phyloP scores from a whole-genome alignment of 2,329 filamentous ascomycete genomes.

The Ascochyta lentis region DNA sequence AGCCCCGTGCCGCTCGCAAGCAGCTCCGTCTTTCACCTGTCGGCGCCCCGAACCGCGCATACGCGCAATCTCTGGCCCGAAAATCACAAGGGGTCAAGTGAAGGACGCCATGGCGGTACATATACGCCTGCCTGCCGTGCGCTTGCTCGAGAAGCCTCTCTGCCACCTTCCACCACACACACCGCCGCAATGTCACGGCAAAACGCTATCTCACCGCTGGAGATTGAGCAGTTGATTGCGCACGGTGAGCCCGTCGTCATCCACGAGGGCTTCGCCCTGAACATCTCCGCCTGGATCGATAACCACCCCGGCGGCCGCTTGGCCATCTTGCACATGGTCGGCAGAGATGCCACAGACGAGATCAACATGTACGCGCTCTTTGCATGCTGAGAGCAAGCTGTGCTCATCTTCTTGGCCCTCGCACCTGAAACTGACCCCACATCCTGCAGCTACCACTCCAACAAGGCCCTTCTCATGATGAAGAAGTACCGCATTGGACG shows the following conservation, averaged over 20 bases:
- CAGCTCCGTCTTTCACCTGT: conserved; percentile 15
- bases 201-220: conserved; percentile 52
- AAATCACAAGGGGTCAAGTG: conserved; percentile 7
- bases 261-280: conserved; percentile 61
- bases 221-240: conserved; percentile 61
- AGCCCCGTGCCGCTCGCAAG: conserved; percentile 20
- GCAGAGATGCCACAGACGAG: conserved; percentile 65
- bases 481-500: conserved; percentile 66
- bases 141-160: background rate
- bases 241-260: conserved; percentile 64
- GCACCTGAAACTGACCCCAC: conserved; percentile 27
- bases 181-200: conserved; percentile 27
- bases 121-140: conserved; percentile 9
- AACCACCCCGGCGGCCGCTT: conserved; percentile 66
- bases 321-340: conserved; percentile 68
- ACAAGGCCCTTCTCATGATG: conserved; percentile 62
- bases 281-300: conserved; percentile 64
- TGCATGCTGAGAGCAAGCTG: background rate
- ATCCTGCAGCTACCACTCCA: conserved; percentile 62
- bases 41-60: conserved; percentile 14
- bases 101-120: background rate
- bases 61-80: conserved; percentile 9
- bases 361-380: conserved; percentile 60
- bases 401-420: background rate
- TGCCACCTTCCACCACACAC: background rate